Evolutionary conservation across 805 yeast species (phyloP), one percentile per base, ranked within the genome.

Genomic region (Komagataella kurtzmanii): DNA sequence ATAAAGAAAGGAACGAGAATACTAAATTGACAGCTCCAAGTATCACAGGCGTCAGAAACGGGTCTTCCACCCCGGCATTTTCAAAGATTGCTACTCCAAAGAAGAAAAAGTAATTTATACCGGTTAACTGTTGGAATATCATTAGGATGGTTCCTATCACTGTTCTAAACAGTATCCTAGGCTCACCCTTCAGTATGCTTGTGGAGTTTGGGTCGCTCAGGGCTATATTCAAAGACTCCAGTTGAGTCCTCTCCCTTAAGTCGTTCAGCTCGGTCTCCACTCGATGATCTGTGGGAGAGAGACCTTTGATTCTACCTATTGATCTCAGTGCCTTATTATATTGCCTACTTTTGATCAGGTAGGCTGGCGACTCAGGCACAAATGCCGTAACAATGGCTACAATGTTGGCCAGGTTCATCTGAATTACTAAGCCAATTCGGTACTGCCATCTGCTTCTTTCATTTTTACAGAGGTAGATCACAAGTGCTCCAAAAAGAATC

Each of bases 21-120:
- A 67, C 62, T 57, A 81, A 70, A 65, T 81, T 80, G 45, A 81
- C 78, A 21, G 66, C 54, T 46, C 81, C 81, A 54, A 81, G 65
- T 47, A 79, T 69, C 3, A 81, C 75, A 6, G 85, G 74, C 10
- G 83, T 77, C 36, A 70, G 55, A 59, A 77, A 80, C 7, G 85
- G 73, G 59, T 81, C 78, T 10, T 65, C 60, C 47, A 80, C 56
- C 10, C 84, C 82, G 43, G 79, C 78, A 45, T 56, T 54, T 23
- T 65, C 63, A 61, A 83, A 81, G 53, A 82, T 73, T 8, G 76
- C 65, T n/a, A 82, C 76, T 48, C 85, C 83, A 57, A 76, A 82
- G 64, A 79, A 81, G 69, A 83, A 80, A 57, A 82, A 79, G 65
- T 79, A 82, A 66, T 82, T 82, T 51, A 80, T 74, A 54, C 88